Evolutionary conservation across 495 filamentous ascomycete species (phyloP).

Genomic region (Pseudevernia furfuracea): DNA sequence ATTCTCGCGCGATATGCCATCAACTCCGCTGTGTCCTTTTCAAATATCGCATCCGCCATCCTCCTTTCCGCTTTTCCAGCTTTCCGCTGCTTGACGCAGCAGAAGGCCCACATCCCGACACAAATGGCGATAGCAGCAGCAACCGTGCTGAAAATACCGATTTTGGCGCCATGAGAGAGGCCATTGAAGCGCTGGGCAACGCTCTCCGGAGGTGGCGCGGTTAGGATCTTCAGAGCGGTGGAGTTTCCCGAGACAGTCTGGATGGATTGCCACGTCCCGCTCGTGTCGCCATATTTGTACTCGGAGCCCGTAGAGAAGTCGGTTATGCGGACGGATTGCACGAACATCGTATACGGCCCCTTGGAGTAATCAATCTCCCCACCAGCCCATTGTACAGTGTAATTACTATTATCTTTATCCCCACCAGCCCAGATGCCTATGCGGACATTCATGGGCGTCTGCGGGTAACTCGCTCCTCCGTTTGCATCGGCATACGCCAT

Average conservation of each 20-base stretch:
- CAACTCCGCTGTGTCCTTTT: conserved; percentile 57
- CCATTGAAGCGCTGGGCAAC: conserved; percentile 50
- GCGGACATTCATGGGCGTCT: conserved; percentile 83
- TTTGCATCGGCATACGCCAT: conserved; percentile 48
- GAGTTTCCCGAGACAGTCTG: conserved; percentile 58
- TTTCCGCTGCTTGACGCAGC: conserved; percentile 60
- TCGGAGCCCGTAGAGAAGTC: conserved; percentile 62
- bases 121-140: conserved; percentile 46
- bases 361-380: conserved; percentile 63
- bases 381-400: conserved; percentile 68
- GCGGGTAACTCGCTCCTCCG: conserved; percentile 67
- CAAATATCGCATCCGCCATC: conserved; percentile 45
- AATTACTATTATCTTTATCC: conserved; percentile 57
- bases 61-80: conserved; percentile 56
- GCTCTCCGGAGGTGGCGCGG: conserved; percentile 35
- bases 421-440: conserved; percentile 85
- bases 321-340: conserved; percentile 55
- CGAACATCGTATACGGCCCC: conserved; percentile 73
- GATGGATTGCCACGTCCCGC: conserved; percentile 65
- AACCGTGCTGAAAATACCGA: conserved; percentile 50
- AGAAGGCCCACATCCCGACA: conserved; percentile 44
- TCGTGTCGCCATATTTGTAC: conserved; percentile 60
- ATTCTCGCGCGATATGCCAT: conserved; percentile 43
- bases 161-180: conserved; percentile 46
- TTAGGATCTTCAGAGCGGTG: conserved; percentile 37